A percentile compares a stretch with the other conserved stretches of the same genome.
phyloP scores from a whole-genome alignment of 371 early-diverging fungal species.

The Capillidium heterosporum region DNA sequence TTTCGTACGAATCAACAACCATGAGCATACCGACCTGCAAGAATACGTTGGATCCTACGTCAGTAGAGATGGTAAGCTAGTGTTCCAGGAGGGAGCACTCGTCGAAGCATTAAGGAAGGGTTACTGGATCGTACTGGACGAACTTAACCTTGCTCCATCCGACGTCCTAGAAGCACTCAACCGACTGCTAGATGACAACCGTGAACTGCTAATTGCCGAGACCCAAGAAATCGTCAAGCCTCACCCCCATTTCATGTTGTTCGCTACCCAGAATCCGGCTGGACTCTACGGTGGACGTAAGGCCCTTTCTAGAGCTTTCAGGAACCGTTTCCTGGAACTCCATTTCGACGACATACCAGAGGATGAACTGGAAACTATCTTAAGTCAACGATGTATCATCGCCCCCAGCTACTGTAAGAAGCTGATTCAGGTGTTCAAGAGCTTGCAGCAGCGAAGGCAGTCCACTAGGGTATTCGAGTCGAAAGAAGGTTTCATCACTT shows the following conservation, averaged over 20 bases:
- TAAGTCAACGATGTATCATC: constrained; percentile 64
- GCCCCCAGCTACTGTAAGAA: constrained; percentile 80
- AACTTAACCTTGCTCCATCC: constrained; percentile 97
- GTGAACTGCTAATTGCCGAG: constrained; percentile 94
- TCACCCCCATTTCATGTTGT: constrained; percentile 95
- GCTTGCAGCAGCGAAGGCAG: constrained; percentile 60
- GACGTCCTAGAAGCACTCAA: constrained; percentile 99
- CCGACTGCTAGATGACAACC: constrained; percentile 97
- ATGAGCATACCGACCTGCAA: constrained; percentile 98
- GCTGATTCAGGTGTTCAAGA: constrained; percentile 74
- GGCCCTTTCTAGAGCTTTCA: constrained; percentile 95
- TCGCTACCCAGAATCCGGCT: constrained; percentile 99
- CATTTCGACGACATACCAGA: constrained; percentile 90
- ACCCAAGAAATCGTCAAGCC: constrained; percentile 91
- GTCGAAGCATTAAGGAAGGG: constrained; percentile 94
- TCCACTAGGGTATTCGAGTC: constrained; percentile 83
- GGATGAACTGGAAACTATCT: constrained; percentile 70
- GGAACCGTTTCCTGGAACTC: constrained; percentile 97
- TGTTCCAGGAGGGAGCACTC: constrained; percentile 94
- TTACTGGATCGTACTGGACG: constrained; percentile 99
- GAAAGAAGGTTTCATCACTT: constrained; percentile 81
- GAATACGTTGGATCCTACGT: constrained; percentile 97
- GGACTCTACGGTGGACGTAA: constrained; percentile 98
- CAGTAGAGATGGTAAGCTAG: constrained; percentile 64
- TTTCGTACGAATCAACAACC: constrained; percentile 99